phyloP scores from a whole-genome alignment of 2,329 filamentous ascomycete genomes.

The Bipolaris bicolor region DNA sequence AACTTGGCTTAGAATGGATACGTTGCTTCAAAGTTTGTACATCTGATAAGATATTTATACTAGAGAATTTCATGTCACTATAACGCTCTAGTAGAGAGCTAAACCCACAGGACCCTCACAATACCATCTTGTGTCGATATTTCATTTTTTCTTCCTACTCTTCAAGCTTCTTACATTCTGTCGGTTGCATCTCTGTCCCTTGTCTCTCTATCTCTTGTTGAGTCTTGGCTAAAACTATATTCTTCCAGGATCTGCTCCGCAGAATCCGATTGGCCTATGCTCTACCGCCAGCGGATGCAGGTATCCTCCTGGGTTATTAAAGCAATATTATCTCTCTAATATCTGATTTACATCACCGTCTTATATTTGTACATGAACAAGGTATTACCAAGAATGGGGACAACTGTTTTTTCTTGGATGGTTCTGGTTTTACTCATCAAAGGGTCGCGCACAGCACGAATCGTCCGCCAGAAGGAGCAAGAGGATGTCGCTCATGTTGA shows the following conservation, averaged over 20 bases:
- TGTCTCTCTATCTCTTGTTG: neutral
- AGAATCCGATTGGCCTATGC: neutral
- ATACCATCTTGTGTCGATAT: too few relatives aligned
- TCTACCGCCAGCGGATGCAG: neutral
- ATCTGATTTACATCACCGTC: neutral
- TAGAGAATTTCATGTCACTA: too few relatives aligned
- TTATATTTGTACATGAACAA: neutral
- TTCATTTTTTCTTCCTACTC: too few relatives aligned
- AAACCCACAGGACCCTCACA: too few relatives aligned
- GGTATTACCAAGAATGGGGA: neutral
- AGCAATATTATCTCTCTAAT: neutral
- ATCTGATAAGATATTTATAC: too few relatives aligned
- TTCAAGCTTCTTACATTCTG: neutral
- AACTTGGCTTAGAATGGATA: too few relatives aligned
- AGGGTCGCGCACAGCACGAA: neutral
- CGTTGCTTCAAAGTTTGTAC: too few relatives aligned
- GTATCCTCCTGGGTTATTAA: neutral
- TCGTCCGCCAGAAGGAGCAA: neutral
- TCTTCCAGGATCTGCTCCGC: neutral
- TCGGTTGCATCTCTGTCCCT: neutral
- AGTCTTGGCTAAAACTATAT: neutral
- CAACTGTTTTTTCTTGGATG: neutral
- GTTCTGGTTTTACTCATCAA: neutral
- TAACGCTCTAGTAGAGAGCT: too few relatives aligned
- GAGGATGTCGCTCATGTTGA: neutral